A percentile compares a stretch with the other conserved stretches of the same genome.
phyloP scores from a whole-genome alignment of 2,329 filamentous ascomycete species.

The Atkinsonella hypoxylon region DNA sequence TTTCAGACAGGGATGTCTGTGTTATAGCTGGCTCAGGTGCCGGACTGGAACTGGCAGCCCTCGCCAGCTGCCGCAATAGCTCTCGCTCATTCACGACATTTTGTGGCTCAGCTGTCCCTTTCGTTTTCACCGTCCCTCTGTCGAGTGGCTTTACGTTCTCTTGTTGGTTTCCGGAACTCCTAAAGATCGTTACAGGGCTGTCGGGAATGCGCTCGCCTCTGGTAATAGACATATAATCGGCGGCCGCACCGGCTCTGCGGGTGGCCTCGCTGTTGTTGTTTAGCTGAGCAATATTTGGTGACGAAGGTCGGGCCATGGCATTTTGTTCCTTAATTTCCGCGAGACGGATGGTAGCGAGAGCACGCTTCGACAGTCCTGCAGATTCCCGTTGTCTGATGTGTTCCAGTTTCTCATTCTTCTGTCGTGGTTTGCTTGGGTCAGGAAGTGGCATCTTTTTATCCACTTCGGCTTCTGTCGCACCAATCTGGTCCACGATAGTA shows the following conservation, averaged over 20 bases:
- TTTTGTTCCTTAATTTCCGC: slow-evolving; percentile 42
- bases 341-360: slow-evolving; percentile 35
- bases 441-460: slow-evolving; percentile 21
- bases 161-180: slow-evolving; percentile 10
- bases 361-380: slow-evolving; percentile 31
- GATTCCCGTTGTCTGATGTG: slow-evolving; percentile 34
- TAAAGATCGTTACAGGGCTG: slow-evolving; percentile 30
- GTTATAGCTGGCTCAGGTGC: slow-evolving; percentile 17
- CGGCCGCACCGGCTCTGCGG: too few species aligned
- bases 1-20: neutral
- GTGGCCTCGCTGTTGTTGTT: slow-evolving; percentile 1
- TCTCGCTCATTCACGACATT: slow-evolving; percentile 26
- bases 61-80: slow-evolving; percentile 35
- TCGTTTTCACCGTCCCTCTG: neutral
- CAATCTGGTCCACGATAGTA: slow-evolving; percentile 21
- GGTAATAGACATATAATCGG: neutral
- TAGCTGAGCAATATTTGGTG: slow-evolving; percentile 26
- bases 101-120: neutral
- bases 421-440: slow-evolving; percentile 16
- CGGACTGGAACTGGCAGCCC: slow-evolving; percentile 34
- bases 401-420: slow-evolving; percentile 34
- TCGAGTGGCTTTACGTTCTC: slow-evolving; percentile 1
- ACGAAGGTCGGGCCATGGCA: slow-evolving; percentile 30
- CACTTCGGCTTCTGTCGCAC: slow-evolving; percentile 20
- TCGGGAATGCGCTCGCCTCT: slow-evolving; percentile 24